phyloP scores from a whole-genome alignment of 23 red algal genomes.

The Gracilariopsis chorda region DNA sequence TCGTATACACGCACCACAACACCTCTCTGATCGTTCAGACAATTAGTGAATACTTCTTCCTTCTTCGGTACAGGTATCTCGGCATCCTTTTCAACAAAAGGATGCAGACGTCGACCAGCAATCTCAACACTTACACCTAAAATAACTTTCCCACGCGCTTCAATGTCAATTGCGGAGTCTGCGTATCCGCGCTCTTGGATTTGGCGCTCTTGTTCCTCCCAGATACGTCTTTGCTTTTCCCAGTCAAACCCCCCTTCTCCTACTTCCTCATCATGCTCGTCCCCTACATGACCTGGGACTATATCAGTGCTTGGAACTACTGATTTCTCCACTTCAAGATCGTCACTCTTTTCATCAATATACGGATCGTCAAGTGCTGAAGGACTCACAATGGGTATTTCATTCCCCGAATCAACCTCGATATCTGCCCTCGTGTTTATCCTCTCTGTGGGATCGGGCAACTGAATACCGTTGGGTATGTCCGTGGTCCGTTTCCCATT shows the following conservation, averaged over 20 bases:
- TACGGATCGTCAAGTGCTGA: neutral
- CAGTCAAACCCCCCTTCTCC: conserved; percentile 32
- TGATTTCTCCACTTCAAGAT: too few species aligned
- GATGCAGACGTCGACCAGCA: conserved; percentile 50
- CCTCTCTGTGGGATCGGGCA: neutral
- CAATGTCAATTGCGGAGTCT: conserved; percentile 45
- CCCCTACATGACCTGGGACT: too few species aligned
- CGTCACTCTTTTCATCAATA: too few species aligned
- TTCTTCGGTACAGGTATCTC: conserved; percentile 23
- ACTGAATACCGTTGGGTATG: neutral
- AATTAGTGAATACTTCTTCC: conserved; percentile 70
- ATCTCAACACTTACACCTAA: conserved; percentile 62
- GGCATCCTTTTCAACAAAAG: conserved; percentile 38
- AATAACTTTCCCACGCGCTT: conserved; percentile 24
- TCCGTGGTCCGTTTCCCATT: neutral
- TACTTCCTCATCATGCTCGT: neutral
- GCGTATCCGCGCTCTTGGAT: conserved; percentile 39
- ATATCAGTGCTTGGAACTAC: too few species aligned
- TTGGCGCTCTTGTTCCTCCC: conserved; percentile 64
- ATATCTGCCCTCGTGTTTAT: too few species aligned
- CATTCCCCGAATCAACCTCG: too few species aligned
- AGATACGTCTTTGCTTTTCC: conserved; percentile 49
- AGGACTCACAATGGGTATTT: neutral
- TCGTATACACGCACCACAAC: conserved; percentile 49
- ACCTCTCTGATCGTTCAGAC: conserved; percentile 53